Base-by-base conservation (phyloP, 2,329 filamentous ascomycete genomes). In the Neonectria faginata region DNA sequence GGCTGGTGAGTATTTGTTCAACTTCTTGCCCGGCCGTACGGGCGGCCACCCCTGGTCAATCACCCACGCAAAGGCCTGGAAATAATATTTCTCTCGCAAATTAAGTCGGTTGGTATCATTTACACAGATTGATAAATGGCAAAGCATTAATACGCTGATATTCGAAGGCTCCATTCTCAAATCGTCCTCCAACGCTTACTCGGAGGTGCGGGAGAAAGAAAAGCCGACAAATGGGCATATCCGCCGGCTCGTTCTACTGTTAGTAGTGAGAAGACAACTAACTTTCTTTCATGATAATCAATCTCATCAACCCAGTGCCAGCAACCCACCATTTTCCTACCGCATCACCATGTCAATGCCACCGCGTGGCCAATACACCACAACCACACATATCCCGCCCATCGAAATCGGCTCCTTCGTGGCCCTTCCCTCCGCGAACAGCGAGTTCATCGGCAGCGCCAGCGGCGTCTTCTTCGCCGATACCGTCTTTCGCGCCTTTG, bases 381-480 rank as follows among this genome's bases (percentile, higher is more conserved):
- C 27, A 31, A 51, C 16, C 29, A 20, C 18, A 9, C 48, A 33
- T 16, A 18, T 52, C 18, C 56, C 56, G 9, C 36, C 56, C 2
- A 51, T 58, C 16, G 62, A 64, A 47, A 64, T 64, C 52, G 62
- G 62, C 25, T 61, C 57, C 51, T 60, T 67, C n/a, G 42, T 67
- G 45, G 51, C 65, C 8, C 45, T 65, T 10, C 53, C 51, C 31
- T 33, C 60, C 1, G 54, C 55, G 42, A 80, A 82, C 64, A 84
- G 82, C 55, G 79, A 84, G 57, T 86, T 85, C 69, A 81, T 86
- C 31, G 84, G 84, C 27, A 84, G 82, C 68, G 83, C 83, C 12
- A 84, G 81, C 44, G 84, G 84, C 3, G 82, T 86, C 48, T 86
- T 82, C 73, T 86, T 86, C 72, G 79, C 84, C 68, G 85, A 86